Evolutionary conservation across 2,329 filamentous ascomycete genomes (phyloP), one percentile per base, ranked within the genome.

Genomic region (Chalaropsis ovoidea): DNA sequence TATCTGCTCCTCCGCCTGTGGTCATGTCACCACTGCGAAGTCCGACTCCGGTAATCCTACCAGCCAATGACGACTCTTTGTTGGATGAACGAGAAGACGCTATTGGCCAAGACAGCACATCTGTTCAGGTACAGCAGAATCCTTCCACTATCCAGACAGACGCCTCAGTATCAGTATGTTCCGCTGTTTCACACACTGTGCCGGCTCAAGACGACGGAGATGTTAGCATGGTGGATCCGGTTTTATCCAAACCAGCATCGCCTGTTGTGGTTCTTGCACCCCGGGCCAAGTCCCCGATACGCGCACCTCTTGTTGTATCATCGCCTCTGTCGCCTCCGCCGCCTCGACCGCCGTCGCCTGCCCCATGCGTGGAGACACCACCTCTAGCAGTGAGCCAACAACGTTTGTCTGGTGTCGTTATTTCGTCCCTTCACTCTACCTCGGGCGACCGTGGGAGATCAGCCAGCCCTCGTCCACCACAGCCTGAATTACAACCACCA

Each of bases 1-100:
- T 65, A 45, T 56, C 63, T 47, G 63, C 63, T 17, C 27, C 63
- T 8, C 42, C 56, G 41, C 41, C 42, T 27, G 41, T 56, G 27
- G n/a, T 31, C 7, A 7, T 65, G 39, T 27, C 24, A 24, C 19
- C 49, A 43, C 54, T 58, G 10, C 45, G 27, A 63, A 63, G 45
- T 41, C 43, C 27, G 31, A 35, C 15, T 35, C 31, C 54, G 27
- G 31, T 39, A 15, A 39, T 10, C 4, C 24, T 58, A 10, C 27
- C 54, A 8, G 27, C 15, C 22, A 39, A 58, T 19, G 54, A 58
- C 15, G 54, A 10, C n/a, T 15, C 27, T 31, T 0, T 58, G n/a
- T 17, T 35, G 8, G 27, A n/a, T 10, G 17, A 58, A 19, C 27
- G n/a, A 27, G 8, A 58, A 35, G 17, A 2, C 10, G 2, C n/a